Evolutionary conservation across 1,139 yeast species (phyloP), one percentile per base, ranked within the genome.

Genomic region (Petasospora fabianii): DNA sequence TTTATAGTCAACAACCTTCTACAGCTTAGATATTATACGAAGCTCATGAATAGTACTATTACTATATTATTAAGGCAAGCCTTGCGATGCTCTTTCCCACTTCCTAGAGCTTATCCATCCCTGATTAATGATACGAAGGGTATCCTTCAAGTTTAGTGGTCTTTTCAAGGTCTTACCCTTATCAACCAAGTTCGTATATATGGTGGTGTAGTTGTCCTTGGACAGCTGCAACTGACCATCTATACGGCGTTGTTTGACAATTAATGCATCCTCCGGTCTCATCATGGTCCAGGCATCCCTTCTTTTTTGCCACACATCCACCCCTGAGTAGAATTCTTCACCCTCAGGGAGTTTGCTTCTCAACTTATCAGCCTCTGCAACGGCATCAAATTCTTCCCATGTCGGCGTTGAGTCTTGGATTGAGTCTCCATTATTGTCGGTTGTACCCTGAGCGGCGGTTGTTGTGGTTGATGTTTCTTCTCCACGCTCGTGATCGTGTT

Each of bases 101-200:
- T 72, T 73, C 43, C 73, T 80, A 17, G 74, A 75, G 39, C 75
- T 76, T 15, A 69, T 65, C 94, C 94, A 84, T 7, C 90, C 92
- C 6, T 77, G 72, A 51, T 82, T 74, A 27, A 83, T 71, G 13
- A 83, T 71, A 42, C 69, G 69, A 39, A 82, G 54, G 32, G 79
- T 72, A 54, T 83, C 90, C 42, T 61, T 62, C 48, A 83, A 65
- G 55, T 80, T 82, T 57, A 84, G 63, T 24, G 79, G 75, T 51
- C 66, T 73, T 48, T 71, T 76, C 50, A 84, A 65, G 2, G 69
- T 65, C 50, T 71, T 73, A 27, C 77, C 78, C 53, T 77, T 77
- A 24, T 77, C 72, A 14, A 83, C 78, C 47, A 84, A 61, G 42
- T 69, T 70, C 30, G 65, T 67, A 57, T 81, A 83, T 13, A 84